phyloP scores from a whole-genome alignment of 2,329 filamentous ascomycete species.

The Hypoxylon sp. region DNA sequence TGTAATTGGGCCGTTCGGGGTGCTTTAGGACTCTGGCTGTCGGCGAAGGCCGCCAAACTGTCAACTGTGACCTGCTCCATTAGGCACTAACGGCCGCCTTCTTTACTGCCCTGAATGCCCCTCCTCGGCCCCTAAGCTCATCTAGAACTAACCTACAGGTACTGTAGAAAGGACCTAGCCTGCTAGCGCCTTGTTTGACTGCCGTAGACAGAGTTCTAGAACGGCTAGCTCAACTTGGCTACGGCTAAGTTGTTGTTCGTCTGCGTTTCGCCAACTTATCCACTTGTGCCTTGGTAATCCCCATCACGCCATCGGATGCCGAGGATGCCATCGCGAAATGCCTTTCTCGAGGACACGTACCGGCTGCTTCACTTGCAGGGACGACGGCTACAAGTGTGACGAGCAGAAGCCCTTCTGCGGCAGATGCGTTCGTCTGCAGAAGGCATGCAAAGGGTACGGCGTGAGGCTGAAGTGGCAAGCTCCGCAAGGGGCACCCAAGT shows the following conservation, averaged over 20 bases:
- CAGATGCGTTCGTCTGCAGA: conserved; percentile 43
- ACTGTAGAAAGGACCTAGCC: too few relatives aligned
- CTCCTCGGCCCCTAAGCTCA: too few relatives aligned
- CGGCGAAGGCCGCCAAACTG: background rate
- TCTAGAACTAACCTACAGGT: too few relatives aligned
- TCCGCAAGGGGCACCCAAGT: conserved; percentile 16
- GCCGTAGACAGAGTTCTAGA: too few relatives aligned
- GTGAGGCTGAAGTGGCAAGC: conserved; percentile 43
- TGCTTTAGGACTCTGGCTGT: too few relatives aligned
- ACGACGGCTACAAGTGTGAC: conserved; percentile 48
- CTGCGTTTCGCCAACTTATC: too few relatives aligned
- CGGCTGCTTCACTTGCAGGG: conserved; percentile 43
- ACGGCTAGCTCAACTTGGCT: too few relatives aligned
- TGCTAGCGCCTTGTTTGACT: too few relatives aligned
- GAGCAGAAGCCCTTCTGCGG: conserved; percentile 45
- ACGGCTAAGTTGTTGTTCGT: too few relatives aligned
- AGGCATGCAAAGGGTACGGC: conserved; percentile 45
- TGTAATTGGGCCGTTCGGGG: background rate
- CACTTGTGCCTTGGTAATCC: background rate
- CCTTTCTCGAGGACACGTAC: conserved; percentile 42
- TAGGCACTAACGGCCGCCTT: too few relatives aligned
- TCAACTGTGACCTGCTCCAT: background rate
- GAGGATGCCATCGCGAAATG: conserved; percentile 7
- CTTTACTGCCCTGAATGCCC: too few relatives aligned
- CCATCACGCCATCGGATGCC: background rate